A percentile compares a stretch with the other conserved stretches of the same genome.
These are phyloP conservation scores for Penstemon barbatus DNA, from an alignment of 257 asterid species.

Conservation along the genomic window DNA sequence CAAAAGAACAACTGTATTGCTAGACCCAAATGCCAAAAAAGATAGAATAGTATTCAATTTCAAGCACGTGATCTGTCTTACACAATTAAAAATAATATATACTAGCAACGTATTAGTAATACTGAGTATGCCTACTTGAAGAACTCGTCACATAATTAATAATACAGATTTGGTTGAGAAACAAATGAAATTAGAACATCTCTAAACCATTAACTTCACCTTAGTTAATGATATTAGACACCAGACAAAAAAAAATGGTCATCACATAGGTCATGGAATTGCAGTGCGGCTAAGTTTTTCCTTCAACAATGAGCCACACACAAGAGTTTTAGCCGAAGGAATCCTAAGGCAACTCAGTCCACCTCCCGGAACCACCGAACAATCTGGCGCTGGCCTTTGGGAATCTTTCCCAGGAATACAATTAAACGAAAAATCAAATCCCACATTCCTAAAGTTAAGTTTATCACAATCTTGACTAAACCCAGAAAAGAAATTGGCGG, in stretches of 20 bases:
- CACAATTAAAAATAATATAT: not conserved
- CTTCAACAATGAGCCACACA: constrained; percentile 53
- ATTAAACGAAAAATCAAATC: constrained; percentile 76
- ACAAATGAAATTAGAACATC: constrained; percentile 26
- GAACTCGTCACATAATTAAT: too few species aligned
- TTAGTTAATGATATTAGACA: constrained; percentile 34
- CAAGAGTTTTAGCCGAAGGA: constrained; percentile 60
- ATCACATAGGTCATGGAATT: not conserved
- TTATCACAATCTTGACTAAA: constrained; percentile 62
- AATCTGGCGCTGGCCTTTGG: constrained; percentile 81
- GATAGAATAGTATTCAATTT: not conserved
- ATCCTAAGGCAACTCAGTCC: constrained; percentile 74
- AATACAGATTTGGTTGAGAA: constrained; percentile 3
- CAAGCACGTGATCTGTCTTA: not conserved
- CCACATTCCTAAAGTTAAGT: constrained; percentile 40
- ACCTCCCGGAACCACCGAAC: constrained; percentile 61
- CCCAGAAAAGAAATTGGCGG: constrained; percentile 83
- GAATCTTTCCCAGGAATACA: constrained; percentile 72
- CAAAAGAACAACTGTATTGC: too few species aligned
- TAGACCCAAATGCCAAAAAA: too few species aligned
- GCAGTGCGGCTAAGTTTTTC: not conserved
- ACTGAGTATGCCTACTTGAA: too few species aligned
- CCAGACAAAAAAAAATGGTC: constrained; percentile 20
- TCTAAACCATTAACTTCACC: constrained; percentile 28
- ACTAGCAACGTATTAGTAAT: too few species aligned